Base-by-base conservation (phyloP, 2,329 filamentous ascomycete species). In the Penicillium hordei region DNA sequence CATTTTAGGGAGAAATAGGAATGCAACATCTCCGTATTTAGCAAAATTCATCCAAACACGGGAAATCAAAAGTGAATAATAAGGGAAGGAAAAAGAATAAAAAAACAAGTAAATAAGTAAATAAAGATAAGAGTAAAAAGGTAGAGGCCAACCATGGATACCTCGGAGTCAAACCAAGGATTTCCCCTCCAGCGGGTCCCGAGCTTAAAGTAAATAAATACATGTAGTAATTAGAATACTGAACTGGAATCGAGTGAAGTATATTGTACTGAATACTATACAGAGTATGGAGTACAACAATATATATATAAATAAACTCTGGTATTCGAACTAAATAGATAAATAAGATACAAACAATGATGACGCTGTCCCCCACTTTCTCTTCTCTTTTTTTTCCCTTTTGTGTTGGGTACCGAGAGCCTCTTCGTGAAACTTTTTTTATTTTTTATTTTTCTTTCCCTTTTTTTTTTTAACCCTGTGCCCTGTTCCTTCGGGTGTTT, bases 371-470 rank as follows among this genome's bases (percentile, higher is more conserved):
- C 60, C 60, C 56, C 55, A 50, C 55, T 50, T 54, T 43, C 25
- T 42, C 25, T 42, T 59, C 23, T 52, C 52, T 53, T 48, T 59
- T 55, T 52, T 48, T 58, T 59, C 53, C 43, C 19, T 54, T 49
- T 56, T 39, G 44, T 57, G 55, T 64, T 64, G 63, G 64, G 63
- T 64, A 65, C 62, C 64, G 48, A 56, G 61, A 65, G 62, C 59
- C 59, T 58, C 60, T 55, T 65, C 62, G 57, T 65, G 57, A 57
- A 59, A 62, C 64, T 55, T 60, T 55, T 60, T 42, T 48, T n/a
- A 25, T 10, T 38, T 56, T 27, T 42, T 40, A 9, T 44, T 42
- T 19, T 46, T 29, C 36, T 42, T 39, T 48, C 51, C 46, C 57
- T 43, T 25, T 23, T 52, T 51, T 58, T 43, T 25, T 23, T 49